Evolutionary conservation across 129 eudicot genomes (phyloP), one percentile per base, ranked within the genome.

Genomic region (Pseudognaphalium luteoalbum): DNA sequence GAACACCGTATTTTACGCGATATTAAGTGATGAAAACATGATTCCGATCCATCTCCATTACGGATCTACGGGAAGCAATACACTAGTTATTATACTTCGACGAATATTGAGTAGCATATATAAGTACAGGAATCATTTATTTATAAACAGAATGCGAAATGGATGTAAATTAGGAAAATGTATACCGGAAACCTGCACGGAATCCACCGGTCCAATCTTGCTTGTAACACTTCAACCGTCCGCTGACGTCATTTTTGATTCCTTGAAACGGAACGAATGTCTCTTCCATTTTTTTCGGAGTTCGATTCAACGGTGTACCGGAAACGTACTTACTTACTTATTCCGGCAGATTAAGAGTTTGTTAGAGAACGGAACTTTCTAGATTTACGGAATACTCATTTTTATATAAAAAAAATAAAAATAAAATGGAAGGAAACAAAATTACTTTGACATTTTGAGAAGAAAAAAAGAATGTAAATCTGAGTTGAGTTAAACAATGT

Each of bases 181-280:
- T 6, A 28, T 87, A 93, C 98, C 97, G 88, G 90, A 88, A 87
- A 29, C 98, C 97, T 58, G 97, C 98, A 47, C 80, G 88, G 81
- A 93, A 63, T 37, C 98, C 98, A 68, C 98, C 87, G 72, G 87
- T 82, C 98, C 98, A 93, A 35, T 93, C 98, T 79, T 93, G 98
- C 83, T 93, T 93, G 82, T 93, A 93, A 52, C 98, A 93, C 73
- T 39, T 74, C 75, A 93, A 85, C 65, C 98, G 79, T 39, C 91
- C 93, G 21, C 83, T 42, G 34, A 91, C 66, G 64, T 93, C 98
- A 84, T 91, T 91, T 86, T 91, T 93, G 72, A 93, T 93, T 39
- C 98, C 97, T 25, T 90, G 91, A 81, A 93, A 87, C 1, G 98
- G 98, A 50, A 91, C 96, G 81, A 90, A 93, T 60, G 98, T 83